Percentiles rank a stretch among this genome's conserved stretches.
phyloP scores from a whole-genome alignment of 768 basidiomycete genomes.

The Auricularia sp. region DNA sequence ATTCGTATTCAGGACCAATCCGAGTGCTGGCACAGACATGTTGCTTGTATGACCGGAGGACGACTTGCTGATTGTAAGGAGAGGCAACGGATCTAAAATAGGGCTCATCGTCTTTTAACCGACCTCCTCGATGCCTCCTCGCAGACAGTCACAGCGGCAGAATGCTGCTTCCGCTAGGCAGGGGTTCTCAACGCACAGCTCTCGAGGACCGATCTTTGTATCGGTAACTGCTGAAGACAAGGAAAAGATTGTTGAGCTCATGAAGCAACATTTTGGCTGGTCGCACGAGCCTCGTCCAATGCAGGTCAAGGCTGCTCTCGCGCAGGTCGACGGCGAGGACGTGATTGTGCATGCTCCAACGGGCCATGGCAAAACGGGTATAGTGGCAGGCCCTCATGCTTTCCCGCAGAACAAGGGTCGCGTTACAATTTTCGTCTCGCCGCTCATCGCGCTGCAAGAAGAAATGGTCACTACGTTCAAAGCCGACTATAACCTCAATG shows the following conservation, averaged over 20 bases:
- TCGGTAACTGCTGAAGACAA: slow-evolving; percentile 8
- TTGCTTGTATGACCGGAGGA: too few relatives aligned
- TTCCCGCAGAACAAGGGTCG: slow-evolving; percentile 18
- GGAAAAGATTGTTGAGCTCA: slow-evolving; percentile 8
- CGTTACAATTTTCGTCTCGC: slow-evolving; percentile 30
- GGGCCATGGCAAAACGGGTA: slow-evolving; percentile 28
- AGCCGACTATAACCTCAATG: slow-evolving; percentile 21
- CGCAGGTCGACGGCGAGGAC: slow-evolving; percentile 24
- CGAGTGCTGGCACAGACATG: too few relatives aligned
- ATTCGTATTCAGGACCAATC: too few relatives aligned
- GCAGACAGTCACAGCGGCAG: too few relatives aligned
- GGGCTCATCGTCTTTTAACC: too few relatives aligned
- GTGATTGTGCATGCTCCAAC: slow-evolving; percentile 28
- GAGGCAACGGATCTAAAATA: too few relatives aligned
- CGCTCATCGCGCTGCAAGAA: slow-evolving; percentile 30
- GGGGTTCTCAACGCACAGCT: not conserved
- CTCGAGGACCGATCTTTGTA: slow-evolving; percentile 8
- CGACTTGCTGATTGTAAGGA: too few relatives aligned
- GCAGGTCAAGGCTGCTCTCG: slow-evolving; percentile 22
- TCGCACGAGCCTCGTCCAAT: slow-evolving; percentile 14
- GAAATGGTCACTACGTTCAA: slow-evolving; percentile 27
- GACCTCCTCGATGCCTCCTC: too few relatives aligned
- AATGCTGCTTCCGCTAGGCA: not conserved
- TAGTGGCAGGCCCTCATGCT: slow-evolving; percentile 31
- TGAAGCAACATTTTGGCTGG: slow-evolving; percentile 18